phyloP scores from a whole-genome alignment of 73 alveolate genomes.

The Tetrahymena malaccensis region DNA sequence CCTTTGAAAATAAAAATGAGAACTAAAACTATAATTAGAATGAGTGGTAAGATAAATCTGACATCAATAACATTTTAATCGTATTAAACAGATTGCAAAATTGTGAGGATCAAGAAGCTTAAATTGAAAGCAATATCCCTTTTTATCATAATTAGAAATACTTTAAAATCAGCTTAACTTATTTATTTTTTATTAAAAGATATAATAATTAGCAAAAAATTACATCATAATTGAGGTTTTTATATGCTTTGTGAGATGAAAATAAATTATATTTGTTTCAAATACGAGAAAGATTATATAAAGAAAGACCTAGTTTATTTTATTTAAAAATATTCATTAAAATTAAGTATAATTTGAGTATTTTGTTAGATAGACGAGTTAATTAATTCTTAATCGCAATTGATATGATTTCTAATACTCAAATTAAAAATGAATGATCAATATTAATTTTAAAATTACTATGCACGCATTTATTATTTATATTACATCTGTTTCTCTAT shows the following conservation, averaged over 20 bases:
- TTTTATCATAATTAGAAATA: not conserved
- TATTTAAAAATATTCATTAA: too few relatives aligned
- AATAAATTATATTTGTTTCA: not conserved
- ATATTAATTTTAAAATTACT: not conserved
- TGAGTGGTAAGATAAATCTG: not conserved
- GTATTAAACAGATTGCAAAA: not conserved
- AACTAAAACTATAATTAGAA: not conserved
- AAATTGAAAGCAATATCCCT: not conserved
- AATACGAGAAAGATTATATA: not conserved
- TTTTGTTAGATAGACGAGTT: too few relatives aligned
- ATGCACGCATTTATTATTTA: not conserved
- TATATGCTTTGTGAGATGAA: not conserved
- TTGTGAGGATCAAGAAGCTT: not conserved
- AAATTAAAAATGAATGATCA: not conserved
- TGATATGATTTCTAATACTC: not conserved
- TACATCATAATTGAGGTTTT: not conserved
- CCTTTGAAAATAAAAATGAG: not conserved
- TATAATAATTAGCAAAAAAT: not conserved
- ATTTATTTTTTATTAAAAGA: too few relatives aligned
- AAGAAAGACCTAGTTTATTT: not conserved
- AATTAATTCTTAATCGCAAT: too few relatives aligned
- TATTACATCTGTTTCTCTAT: not conserved
- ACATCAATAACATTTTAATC: not conserved
- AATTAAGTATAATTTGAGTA: too few relatives aligned
- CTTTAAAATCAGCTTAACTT: not conserved